Evolutionary conservation across 169 alveolate species (phyloP).

Genomic region (Plasmodium gonderi): DNA sequence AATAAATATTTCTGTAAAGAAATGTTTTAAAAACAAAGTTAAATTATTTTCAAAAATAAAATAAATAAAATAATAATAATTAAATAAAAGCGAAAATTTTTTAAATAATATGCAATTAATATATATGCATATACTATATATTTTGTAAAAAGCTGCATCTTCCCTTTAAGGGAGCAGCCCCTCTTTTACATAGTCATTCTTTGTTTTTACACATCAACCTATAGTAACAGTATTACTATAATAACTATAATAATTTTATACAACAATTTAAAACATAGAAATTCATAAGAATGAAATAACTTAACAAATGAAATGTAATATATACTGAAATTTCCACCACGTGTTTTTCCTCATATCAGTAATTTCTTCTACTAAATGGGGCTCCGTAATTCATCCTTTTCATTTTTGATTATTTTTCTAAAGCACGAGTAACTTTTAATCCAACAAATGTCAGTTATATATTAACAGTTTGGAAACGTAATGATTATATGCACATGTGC

Average conservation of each 20-base stretch:
- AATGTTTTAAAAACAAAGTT: slow-evolving; percentile 1
- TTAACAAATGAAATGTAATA: no score
- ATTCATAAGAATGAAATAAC: background rate
- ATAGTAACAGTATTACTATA: background rate
- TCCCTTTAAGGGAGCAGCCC: background rate
- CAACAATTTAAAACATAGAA: background rate
- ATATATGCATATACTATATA: background rate
- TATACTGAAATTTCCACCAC: background rate
- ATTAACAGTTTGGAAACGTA: background rate
- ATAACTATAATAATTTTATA: background rate
- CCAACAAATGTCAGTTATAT: background rate
- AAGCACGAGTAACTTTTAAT: background rate
- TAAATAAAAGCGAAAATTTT: background rate
- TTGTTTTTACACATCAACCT: background rate
- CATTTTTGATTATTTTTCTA: no score
- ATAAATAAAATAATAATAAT: background rate
- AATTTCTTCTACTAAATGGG: background rate
- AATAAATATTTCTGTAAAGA: background rate
- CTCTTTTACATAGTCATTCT: background rate
- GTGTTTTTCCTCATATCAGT: background rate
- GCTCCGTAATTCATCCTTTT: no score
- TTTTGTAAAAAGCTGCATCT: background rate
- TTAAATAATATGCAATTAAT: background rate
- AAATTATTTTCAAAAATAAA: background rate
- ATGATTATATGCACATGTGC: background rate